A percentile compares a stretch with the other conserved stretches of the same genome.
Conservation (phyloP, 768 basidiomycete genomes). For the Boletus rubropictus region DNA sequence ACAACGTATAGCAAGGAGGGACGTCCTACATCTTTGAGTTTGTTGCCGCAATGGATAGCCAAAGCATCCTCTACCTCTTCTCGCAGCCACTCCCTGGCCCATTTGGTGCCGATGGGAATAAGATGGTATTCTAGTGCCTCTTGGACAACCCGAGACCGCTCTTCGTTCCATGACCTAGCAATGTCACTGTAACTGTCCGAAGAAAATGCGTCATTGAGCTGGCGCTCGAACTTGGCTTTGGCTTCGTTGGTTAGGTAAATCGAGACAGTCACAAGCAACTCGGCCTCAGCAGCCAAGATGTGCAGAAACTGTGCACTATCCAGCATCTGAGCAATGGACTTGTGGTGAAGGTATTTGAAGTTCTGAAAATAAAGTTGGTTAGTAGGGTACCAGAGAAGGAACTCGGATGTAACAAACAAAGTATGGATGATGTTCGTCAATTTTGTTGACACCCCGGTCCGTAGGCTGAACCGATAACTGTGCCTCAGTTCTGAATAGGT, state of each 20-base stretch:
- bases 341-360: constrained; percentile 90
- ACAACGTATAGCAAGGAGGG: neutral
- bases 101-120: constrained; percentile 80
- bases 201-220: constrained; percentile 73
- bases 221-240: constrained; percentile 63
- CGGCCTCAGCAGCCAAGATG: constrained; percentile 86
- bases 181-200: constrained; percentile 83
- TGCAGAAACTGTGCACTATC: constrained; percentile 78
- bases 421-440: constrained; percentile 67
- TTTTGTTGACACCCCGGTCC: constrained; percentile 74
- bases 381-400: neutral
- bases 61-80: constrained; percentile 88
- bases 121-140: constrained; percentile 76
- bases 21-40: constrained; percentile 62
- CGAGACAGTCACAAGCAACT: constrained; percentile 74
- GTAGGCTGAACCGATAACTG: constrained; percentile 79
- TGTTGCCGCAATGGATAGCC: constrained; percentile 58
- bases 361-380: constrained; percentile 43
- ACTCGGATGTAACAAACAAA: constrained; percentile 44
- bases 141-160: constrained; percentile 72
- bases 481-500: constrained; percentile 68
- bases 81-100: constrained; percentile 82
- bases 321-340: constrained; percentile 65
- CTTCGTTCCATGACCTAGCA: constrained; percentile 86
- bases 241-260: constrained; percentile 61